Evolutionary conservation across 371 early-diverging fungal genomes (phyloP).

Genomic region (Apophysomyces sp.): DNA sequence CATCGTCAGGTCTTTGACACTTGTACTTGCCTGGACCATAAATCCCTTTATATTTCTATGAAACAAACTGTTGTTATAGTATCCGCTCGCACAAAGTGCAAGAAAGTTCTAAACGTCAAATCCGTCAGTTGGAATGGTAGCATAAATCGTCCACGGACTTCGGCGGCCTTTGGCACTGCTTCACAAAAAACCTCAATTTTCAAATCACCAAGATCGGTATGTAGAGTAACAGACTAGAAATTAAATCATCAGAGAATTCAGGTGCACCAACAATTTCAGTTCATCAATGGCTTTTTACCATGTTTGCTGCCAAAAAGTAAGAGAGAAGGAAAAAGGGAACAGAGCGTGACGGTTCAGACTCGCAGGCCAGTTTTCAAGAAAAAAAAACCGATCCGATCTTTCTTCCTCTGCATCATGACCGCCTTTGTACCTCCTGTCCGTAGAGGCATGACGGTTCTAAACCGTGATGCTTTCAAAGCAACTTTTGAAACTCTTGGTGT

Average conservation of each 20-base stretch:
- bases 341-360: too few relatives aligned
- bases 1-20: background rate
- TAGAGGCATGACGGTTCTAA: slow-evolving; percentile 57
- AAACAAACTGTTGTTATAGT: slow-evolving; percentile 85
- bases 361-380: background rate
- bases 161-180: slow-evolving; percentile 80
- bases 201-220: slow-evolving; percentile 91
- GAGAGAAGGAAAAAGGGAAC: background rate
- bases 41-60: slow-evolving; percentile 90
- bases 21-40: slow-evolving; percentile 75
- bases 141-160: slow-evolving; percentile 48
- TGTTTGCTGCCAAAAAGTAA: background rate
- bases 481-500: slow-evolving; percentile 56
- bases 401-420: slow-evolving; percentile 1
- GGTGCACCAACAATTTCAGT: too few relatives aligned
- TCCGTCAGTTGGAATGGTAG: background rate
- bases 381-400: background rate
- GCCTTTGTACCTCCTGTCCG: slow-evolving; percentile 40
- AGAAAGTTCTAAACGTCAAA: slow-evolving; percentile 78
- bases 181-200: slow-evolving; percentile 86
- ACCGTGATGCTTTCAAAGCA: slow-evolving; percentile 60
- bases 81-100: slow-evolving; percentile 91
- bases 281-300: slow-evolving; percentile 3
- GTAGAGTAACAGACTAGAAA: slow-evolving; percentile 74
- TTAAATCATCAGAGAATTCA: background rate